A percentile compares a stretch with the other conserved stretches of the same genome.
phyloP scores from a whole-genome alignment of 345 rosid species.

The Theobroma cacao region DNA sequence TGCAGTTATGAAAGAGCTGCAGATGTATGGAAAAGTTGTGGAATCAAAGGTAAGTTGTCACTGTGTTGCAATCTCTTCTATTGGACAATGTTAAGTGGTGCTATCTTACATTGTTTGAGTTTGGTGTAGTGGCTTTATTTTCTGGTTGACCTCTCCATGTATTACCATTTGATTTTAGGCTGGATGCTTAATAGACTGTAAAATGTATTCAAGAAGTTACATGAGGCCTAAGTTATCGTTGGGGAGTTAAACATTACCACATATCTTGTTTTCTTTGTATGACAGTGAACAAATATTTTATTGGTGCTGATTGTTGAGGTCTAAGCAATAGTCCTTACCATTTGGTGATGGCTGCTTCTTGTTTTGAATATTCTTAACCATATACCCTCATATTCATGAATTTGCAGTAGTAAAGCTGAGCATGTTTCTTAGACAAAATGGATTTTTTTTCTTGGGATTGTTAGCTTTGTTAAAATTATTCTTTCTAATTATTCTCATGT shows the following conservation, averaged over 20 bases:
- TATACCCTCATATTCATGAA: not conserved
- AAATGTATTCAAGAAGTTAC: not conserved
- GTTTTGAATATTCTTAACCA: not conserved
- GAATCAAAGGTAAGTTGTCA: slow-evolving; percentile 49
- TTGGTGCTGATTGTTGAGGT: not conserved
- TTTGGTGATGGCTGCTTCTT: not conserved
- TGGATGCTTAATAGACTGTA: not conserved
- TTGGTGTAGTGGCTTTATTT: not conserved
- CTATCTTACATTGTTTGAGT: not conserved
- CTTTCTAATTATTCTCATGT: not conserved
- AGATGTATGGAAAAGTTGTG: slow-evolving; percentile 47
- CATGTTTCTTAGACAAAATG: not conserved
- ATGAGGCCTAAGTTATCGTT: not conserved
- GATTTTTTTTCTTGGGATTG: not conserved
- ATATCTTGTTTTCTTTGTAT: not conserved
- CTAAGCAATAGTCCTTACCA: not conserved
- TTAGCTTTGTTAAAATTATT: not conserved
- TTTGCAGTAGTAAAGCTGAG: not conserved
- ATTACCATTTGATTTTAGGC: not conserved
- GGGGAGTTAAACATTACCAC: not conserved
- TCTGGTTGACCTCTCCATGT: not conserved
- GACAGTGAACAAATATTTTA: not conserved
- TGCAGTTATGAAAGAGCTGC: slow-evolving; percentile 51
- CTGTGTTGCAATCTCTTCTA: not conserved
- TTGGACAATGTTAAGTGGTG: not conserved